A percentile compares a stretch with the other conserved stretches of the same genome.
phyloP scores from a whole-genome alignment of 805 yeast genomes.

The Lachancea meyersii region DNA sequence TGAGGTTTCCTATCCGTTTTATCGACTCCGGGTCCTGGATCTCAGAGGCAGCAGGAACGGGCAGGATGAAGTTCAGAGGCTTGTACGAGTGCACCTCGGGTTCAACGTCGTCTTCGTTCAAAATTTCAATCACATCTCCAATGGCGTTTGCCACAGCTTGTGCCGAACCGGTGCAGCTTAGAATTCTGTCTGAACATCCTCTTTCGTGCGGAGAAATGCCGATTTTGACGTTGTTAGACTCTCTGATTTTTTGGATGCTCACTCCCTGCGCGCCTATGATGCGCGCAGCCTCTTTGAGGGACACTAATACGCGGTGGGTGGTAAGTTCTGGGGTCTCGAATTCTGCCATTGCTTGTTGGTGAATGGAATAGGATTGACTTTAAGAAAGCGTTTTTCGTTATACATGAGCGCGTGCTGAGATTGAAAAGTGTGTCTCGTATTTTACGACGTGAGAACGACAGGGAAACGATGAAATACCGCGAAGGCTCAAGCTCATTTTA shows the following conservation, averaged over 20 bases:
- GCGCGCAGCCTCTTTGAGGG: slow-evolving; percentile 84
- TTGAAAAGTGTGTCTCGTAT: not conserved
- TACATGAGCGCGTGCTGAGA: not conserved
- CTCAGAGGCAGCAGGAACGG: slow-evolving; percentile 27
- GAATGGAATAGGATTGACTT: not conserved
- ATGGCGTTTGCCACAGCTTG: slow-evolving; percentile 65
- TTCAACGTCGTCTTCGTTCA: slow-evolving; percentile 32
- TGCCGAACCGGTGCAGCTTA: slow-evolving; percentile 70
- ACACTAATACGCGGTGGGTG: slow-evolving; percentile 49
- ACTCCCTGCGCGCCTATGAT: slow-evolving; percentile 82
- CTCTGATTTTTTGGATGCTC: slow-evolving; percentile 70
- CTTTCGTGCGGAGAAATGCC: slow-evolving; percentile 77
- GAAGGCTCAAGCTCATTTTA: too few species aligned
- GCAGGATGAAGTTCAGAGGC: slow-evolving; percentile 30
- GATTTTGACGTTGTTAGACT: slow-evolving; percentile 70
- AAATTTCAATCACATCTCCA: slow-evolving; percentile 55
- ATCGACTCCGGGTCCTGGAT: slow-evolving; percentile 24
- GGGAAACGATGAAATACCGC: too few species aligned
- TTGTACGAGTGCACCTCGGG: slow-evolving; percentile 50
- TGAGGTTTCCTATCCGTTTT: slow-evolving; percentile 35
- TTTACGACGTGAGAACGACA: too few species aligned
- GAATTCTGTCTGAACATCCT: slow-evolving; percentile 76
- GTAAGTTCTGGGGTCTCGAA: slow-evolving; percentile 10
- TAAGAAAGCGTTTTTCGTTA: slow-evolving; percentile 1
- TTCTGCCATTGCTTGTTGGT: slow-evolving; percentile 9